Evolutionary conservation across 495 filamentous ascomycete species (phyloP), one percentile per base, ranked within the genome.

Genomic region (Usnea hakonensis): DNA sequence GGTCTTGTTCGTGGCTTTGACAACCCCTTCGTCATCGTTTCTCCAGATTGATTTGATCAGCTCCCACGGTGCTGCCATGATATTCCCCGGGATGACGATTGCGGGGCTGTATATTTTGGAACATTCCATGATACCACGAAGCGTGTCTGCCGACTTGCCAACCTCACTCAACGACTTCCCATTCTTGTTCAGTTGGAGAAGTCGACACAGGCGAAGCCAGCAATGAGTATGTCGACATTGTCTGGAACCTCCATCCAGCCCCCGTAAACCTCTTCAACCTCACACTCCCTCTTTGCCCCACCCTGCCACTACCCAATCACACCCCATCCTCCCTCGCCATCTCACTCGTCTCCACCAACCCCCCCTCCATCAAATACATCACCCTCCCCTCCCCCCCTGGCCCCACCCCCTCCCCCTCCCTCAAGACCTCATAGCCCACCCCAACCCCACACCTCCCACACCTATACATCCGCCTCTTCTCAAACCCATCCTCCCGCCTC

Each of bases 191-290:
- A 81, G 61, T 35, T 57, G 0, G 74, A 80, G 57, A 87, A 90
- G 68, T 95, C 90, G 14, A 90, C 86, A 66, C 90, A 95, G 6
- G 87, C 84, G 61, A 86, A 89, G 0, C 90, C 90, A 13, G 86
- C 85, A 50, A 94, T 77, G 10, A 95, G 72, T 28, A 95, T 70
- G 65, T 94, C 14, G 14, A 19, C 0, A 11, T 38, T 2, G 10
- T 38, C 36, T 2, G 36, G 10, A 38, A 16, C 8, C 33, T 4
- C 7, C 30, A 55, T 28, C 19, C 1, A 8, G 8, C 40, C 40
- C 21, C 7, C n/a, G 33, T 57, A 9, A 46, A 60, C 56, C 59
- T 72, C 73, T 73, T 10, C 21, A 62, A 37, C 66, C 71, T 73
- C 78, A 76, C 65, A 8, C 17, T n/a, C 40, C 19, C 40, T 21